Evolutionary conservation across 345 rosid genomes (phyloP).

Genomic region (Eucalyptus melliodora): DNA sequence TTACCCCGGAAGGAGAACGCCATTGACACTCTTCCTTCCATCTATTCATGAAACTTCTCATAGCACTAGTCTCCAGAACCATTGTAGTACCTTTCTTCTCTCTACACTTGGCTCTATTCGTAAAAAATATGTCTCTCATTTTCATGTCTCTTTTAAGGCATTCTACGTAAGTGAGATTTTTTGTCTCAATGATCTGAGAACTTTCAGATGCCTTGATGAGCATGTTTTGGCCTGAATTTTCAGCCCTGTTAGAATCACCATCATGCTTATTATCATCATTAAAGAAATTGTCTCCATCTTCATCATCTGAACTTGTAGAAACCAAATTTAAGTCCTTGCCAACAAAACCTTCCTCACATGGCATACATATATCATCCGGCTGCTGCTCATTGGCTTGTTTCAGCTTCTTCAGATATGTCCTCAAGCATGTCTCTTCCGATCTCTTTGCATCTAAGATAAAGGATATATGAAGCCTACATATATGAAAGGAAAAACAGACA

Average conservation of each 20-base stretch:
- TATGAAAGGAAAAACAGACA: neutral
- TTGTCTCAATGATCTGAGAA: constrained; percentile 27
- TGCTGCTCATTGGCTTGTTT: neutral
- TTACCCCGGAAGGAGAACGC: constrained; percentile 29
- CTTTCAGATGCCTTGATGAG: neutral
- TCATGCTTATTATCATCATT: constrained; percentile 6
- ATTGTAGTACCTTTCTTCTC: constrained; percentile 11
- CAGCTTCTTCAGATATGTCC: neutral
- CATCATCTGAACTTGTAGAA: constrained; percentile 62
- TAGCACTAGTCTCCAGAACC: constrained; percentile 16
- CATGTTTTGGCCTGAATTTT: neutral
- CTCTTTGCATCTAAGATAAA: neutral
- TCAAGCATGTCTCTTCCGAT: neutral
- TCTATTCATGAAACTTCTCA: constrained; percentile 44
- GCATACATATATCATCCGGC: neutral
- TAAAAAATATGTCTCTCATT: constrained; percentile 6
- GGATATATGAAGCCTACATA: neutral
- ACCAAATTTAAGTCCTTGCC: constrained; percentile 59
- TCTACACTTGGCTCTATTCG: constrained; percentile 1
- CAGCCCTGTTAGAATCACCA: neutral
- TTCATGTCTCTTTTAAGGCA: constrained; percentile 12
- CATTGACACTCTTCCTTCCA: constrained; percentile 70
- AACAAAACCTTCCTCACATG: constrained; percentile 19
- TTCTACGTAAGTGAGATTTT: constrained; percentile 17
- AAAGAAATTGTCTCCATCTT: constrained; percentile 18